A percentile compares a stretch with the other conserved stretches of the same genome.
phyloP scores from a whole-genome alignment of 441 rosid species.

The Bruguiera hainesii region DNA sequence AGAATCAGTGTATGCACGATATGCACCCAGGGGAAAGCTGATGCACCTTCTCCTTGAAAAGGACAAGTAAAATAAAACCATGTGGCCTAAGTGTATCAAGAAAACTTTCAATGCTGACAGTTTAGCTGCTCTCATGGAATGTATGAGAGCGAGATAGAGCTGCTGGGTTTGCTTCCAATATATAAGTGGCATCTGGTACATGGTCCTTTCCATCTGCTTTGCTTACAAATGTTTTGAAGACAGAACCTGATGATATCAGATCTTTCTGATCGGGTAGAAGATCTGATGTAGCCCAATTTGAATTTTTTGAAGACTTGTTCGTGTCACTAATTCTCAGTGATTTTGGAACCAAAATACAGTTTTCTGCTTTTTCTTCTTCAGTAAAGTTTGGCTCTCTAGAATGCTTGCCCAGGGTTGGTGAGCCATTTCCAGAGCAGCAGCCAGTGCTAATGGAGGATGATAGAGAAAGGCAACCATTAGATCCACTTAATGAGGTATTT shows the following conservation, averaged over 20 bases:
- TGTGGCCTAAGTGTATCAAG: neutral
- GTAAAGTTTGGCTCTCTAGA: conserved; percentile 41
- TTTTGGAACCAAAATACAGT: conserved; percentile 46
- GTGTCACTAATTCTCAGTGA: conserved; percentile 52
- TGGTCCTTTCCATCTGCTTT: conserved; percentile 35
- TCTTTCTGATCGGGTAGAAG: conserved; percentile 35
- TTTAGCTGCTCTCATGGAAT: conserved; percentile 54
- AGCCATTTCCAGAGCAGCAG: conserved; percentile 46
- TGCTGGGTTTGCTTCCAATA: conserved; percentile 61
- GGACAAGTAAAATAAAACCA: conserved; percentile 9
- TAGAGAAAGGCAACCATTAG: conserved; percentile 45
- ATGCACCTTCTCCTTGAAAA: neutral
- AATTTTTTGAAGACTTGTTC: conserved; percentile 49
- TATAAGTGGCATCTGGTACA: conserved; percentile 26
- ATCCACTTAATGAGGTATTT: conserved; percentile 25
- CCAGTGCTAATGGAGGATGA: conserved; percentile 44
- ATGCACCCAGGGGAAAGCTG: neutral
- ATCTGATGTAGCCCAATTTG: conserved; percentile 47
- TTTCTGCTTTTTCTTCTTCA: conserved; percentile 41
- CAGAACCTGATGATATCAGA: conserved; percentile 21
- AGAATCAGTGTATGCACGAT: neutral
- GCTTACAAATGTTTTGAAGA: conserved; percentile 30
- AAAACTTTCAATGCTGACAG: neutral
- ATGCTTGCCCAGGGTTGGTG: conserved; percentile 65
- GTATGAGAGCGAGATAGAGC: conserved; percentile 56